Evolutionary conservation across 768 basidiomycete genomes (phyloP).

Genomic region (Collybiopsis confluens): DNA sequence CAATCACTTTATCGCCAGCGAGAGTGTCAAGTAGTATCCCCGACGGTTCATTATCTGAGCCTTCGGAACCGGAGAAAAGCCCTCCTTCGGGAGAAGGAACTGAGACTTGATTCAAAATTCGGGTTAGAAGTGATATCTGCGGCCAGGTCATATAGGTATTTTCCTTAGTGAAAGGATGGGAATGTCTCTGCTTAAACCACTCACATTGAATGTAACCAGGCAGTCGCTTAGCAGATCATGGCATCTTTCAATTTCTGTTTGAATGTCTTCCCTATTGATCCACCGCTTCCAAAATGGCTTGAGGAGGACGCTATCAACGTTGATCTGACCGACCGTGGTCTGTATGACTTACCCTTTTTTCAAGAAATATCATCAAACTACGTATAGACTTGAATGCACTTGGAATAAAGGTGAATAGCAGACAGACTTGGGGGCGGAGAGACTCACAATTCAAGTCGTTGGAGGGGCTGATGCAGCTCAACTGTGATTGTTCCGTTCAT

Average conservation of each 20-base stretch:
- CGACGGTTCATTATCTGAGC: no score
- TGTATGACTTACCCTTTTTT: no score
- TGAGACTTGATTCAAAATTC: no score
- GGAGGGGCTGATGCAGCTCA: conserved; percentile 34
- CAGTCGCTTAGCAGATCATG: conserved; percentile 41
- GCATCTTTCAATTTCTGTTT: conserved; percentile 34
- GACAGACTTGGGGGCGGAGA: no score
- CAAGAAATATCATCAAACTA: conserved; percentile 38
- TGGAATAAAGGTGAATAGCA: no score
- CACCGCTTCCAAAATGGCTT: conserved; percentile 56
- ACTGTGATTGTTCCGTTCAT: conserved; percentile 27
- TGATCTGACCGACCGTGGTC: no score
- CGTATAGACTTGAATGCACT: conserved; percentile 31
- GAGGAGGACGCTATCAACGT: no score
- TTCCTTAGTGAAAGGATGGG: no score
- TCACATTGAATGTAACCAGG: conserved; percentile 35
- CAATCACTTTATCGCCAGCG: background rate
- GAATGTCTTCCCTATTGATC: conserved; percentile 47
- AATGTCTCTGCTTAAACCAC: no score
- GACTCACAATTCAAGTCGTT: conserved; percentile 27
- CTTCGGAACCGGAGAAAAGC: no score
- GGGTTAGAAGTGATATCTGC: background rate
- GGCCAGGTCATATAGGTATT: background rate
- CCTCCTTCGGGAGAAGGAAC: no score
- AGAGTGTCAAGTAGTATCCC: no score